phyloP scores from a whole-genome alignment of 192 early-diverging fungal species.

The Mortierella alpina region DNA sequence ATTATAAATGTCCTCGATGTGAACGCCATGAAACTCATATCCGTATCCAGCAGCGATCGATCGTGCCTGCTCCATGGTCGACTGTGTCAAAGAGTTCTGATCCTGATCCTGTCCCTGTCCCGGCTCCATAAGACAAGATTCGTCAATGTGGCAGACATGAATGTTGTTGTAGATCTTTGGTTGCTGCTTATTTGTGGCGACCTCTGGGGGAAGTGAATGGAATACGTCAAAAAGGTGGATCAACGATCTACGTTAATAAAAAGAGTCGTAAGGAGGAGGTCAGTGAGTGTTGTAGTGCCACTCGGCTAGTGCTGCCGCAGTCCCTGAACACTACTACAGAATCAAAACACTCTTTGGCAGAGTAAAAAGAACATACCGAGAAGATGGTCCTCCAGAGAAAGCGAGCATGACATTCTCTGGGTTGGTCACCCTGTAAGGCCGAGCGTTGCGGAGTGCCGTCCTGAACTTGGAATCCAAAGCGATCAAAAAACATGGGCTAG shows the following conservation, averaged over 20 bases:
- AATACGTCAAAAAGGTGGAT: conserved; percentile 73
- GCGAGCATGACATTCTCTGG: conserved; percentile 78
- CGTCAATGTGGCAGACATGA: conserved; percentile 85
- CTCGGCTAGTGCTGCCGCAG: not conserved
- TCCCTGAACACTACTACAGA: not conserved
- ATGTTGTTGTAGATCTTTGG: conserved; percentile 66
- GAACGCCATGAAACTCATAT: conserved; percentile 56
- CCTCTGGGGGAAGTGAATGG: conserved; percentile 62
- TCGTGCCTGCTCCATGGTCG: conserved; percentile 50
- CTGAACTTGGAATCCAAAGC: conserved; percentile 77
- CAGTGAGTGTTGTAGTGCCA: no score
- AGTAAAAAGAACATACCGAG: conserved; percentile 58
- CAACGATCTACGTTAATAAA: conserved; percentile 61
- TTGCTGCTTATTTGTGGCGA: conserved; percentile 65
- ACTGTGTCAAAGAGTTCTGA: conserved; percentile 11
- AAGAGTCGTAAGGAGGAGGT: not conserved
- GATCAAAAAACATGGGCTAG: conserved; percentile 76
- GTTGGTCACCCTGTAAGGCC: conserved; percentile 40
- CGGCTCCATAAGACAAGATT: conserved; percentile 62
- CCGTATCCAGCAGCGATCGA: conserved; percentile 54
- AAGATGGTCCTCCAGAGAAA: conserved; percentile 87
- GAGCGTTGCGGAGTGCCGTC: conserved; percentile 66
- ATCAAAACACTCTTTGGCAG: not conserved
- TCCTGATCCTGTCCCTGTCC: conserved; percentile 4
- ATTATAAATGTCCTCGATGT: conserved; percentile 77